Evolutionary conservation across 805 yeast genomes (phyloP).

Genomic region (Monosporozyma servazzii): DNA sequence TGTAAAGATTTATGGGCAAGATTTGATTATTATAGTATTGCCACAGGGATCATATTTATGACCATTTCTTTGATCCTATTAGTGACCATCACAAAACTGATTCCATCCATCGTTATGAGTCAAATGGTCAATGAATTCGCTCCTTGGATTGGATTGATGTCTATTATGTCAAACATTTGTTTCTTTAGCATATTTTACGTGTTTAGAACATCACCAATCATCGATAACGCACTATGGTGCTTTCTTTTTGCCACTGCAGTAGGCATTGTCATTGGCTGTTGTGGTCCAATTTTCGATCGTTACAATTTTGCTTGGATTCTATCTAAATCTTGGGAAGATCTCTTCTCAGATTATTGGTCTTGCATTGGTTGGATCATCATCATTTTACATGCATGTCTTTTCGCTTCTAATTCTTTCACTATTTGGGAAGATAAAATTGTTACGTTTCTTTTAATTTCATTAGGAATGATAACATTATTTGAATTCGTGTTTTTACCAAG

Average conservation of each 20-base stretch:
- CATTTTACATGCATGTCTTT: constrained; percentile 54
- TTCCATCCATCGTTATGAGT: constrained; percentile 71
- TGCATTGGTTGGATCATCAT: constrained; percentile 52
- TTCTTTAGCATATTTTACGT: constrained; percentile 52
- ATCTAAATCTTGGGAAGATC: constrained; percentile 42
- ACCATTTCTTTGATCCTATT: constrained; percentile 48
- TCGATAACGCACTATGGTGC: constrained; percentile 39
- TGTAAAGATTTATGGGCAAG: constrained; percentile 84
- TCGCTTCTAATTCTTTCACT: constrained; percentile 85
- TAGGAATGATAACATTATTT: constrained; percentile 51
- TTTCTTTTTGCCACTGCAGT: constrained; percentile 53
- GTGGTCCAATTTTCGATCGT: constrained; percentile 71
- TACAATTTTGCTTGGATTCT: constrained; percentile 59
- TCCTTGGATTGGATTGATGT: constrained; percentile 57
- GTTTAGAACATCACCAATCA: constrained; percentile 43
- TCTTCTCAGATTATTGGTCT: constrained; percentile 64
- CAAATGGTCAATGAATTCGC: constrained; percentile 71
- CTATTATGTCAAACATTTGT: constrained; percentile 49
- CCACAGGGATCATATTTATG: constrained; percentile 55
- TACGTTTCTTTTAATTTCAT: constrained; percentile 49
- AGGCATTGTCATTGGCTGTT: constrained; percentile 65
- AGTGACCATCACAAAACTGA: constrained; percentile 55
- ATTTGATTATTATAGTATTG: constrained; percentile 63
- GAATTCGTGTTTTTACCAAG: constrained; percentile 31
- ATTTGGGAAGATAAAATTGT: constrained; percentile 88